phyloP scores from a whole-genome alignment of 192 early-diverging fungal species.

The Backusella tuberculispora region DNA sequence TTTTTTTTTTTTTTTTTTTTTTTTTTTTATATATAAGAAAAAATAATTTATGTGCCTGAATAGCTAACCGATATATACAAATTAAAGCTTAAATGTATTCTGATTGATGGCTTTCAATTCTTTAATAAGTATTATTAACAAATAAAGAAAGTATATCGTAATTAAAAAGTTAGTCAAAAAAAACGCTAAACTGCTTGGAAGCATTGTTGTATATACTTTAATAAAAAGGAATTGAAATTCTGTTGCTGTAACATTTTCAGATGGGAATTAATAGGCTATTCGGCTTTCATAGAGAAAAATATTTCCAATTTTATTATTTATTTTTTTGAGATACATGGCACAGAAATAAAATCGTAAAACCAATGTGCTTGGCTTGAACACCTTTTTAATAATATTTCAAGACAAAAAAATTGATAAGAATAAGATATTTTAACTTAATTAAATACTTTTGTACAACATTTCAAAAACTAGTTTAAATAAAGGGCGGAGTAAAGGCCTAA shows the following conservation, averaged over 20 bases:
- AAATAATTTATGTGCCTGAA: slow-evolving; percentile 3
- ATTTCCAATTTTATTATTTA: neutral
- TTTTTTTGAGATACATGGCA: neutral
- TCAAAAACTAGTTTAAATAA: neutral
- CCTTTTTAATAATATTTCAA: slow-evolving; percentile 1
- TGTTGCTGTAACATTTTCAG: neutral
- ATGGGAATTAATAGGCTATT: neutral
- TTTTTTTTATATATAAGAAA: neutral
- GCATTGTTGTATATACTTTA: neutral
- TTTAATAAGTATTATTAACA: neutral
- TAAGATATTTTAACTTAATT: slow-evolving; percentile 15
- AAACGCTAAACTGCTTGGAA: neutral
- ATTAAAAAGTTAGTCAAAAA: neutral
- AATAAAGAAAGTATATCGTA: slow-evolving; percentile 5
- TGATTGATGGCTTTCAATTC: slow-evolving; percentile 9
- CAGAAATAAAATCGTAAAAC: slow-evolving; percentile 3
- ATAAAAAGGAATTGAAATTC: neutral
- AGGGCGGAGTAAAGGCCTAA: neutral
- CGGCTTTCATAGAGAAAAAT: neutral
- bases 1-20: neutral
- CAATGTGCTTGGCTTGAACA: neutral
- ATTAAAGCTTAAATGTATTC: slow-evolving; percentile 4
- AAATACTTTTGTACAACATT: slow-evolving; percentile 15
- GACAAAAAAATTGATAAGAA: slow-evolving; percentile 7
- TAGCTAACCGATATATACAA: neutral